phyloP scores from a whole-genome alignment of 108 stramenopile genomes.

The Discostella pseudostelligera region DNA sequence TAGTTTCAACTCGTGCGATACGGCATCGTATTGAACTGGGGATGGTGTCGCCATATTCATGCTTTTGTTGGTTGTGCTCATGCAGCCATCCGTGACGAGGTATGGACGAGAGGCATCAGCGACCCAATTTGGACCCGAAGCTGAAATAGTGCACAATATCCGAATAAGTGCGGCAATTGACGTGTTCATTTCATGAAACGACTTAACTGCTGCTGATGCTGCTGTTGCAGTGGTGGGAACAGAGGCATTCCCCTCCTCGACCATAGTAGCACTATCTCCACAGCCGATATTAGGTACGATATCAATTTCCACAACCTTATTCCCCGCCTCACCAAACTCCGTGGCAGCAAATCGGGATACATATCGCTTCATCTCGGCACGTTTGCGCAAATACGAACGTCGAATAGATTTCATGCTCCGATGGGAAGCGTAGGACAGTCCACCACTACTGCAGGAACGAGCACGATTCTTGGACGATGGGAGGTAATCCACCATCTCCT shows the following conservation, averaged over 20 bases:
- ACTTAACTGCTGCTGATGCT: slow-evolving; percentile 15
- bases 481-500: slow-evolving; percentile 49
- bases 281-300: slow-evolving; percentile 18
- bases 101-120: slow-evolving; percentile 68
- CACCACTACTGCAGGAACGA: no score
- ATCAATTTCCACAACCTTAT: slow-evolving; percentile 70
- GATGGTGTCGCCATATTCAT: no score
- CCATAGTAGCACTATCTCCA: slow-evolving; percentile 7
- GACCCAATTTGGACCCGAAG: slow-evolving; percentile 76
- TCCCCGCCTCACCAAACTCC: slow-evolving; percentile 73
- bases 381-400: slow-evolving; percentile 68
- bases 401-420: slow-evolving; percentile 56
- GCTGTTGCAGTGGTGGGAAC: slow-evolving; percentile 10
- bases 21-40: slow-evolving; percentile 53
- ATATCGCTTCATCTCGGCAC: slow-evolving; percentile 73
- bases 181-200: slow-evolving; percentile 29
- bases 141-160: slow-evolving; percentile 69
- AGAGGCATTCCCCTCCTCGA: slow-evolving; percentile 7
- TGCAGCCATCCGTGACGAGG: slow-evolving; percentile 58
- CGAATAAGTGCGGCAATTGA: slow-evolving; percentile 59
- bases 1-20: slow-evolving; percentile 60
- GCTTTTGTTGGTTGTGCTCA: not conserved
- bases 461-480: slow-evolving; percentile 7
- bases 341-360: slow-evolving; percentile 70
- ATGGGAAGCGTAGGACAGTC: slow-evolving; percentile 1